phyloP scores from a whole-genome alignment of 176 grass and related monocot species.

The Eragrostis curvula region DNA sequence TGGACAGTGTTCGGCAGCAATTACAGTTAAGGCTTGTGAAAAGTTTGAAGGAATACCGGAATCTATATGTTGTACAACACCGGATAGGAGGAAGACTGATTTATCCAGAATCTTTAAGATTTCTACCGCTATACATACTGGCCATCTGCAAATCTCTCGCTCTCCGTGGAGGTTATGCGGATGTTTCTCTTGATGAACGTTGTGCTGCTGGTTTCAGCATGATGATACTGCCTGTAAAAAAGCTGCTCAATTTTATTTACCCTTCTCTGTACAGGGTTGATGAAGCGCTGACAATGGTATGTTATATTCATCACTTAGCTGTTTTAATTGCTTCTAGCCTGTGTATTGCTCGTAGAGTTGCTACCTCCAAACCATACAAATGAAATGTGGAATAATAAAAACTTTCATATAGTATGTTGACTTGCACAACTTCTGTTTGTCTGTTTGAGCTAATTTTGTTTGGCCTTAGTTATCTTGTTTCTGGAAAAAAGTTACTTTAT shows the following conservation, averaged over 20 bases:
- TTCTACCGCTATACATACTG: slow-evolving; percentile 75
- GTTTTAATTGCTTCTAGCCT: slow-evolving; percentile 10
- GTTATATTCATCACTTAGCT: slow-evolving; percentile 26
- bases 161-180: slow-evolving; percentile 89
- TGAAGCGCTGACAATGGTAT: slow-evolving; percentile 75
- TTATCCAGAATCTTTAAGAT: slow-evolving; percentile 92
- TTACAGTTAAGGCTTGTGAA: slow-evolving; percentile 85
- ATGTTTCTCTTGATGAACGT: slow-evolving; percentile 87
- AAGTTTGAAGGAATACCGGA: slow-evolving; percentile 94
- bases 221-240: slow-evolving; percentile 82
- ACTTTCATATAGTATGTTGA: not conserved
- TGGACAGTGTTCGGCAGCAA: slow-evolving; percentile 92
- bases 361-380: not conserved
- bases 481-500: slow-evolving; percentile 5
- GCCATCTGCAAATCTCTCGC: slow-evolving; percentile 79
- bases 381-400: slow-evolving; percentile 19
- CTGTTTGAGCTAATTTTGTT: slow-evolving; percentile 14
- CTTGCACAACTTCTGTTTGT: slow-evolving; percentile 8
- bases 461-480: slow-evolving; percentile 15
- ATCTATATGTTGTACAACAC: slow-evolving; percentile 83
- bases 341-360: slow-evolving; percentile 16
- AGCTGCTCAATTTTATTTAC: slow-evolving; percentile 81
- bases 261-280: slow-evolving; percentile 83
- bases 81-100: slow-evolving; percentile 80
- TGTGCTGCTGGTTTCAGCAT: slow-evolving; percentile 90